Conservation (phyloP, 108 stramenopile species). For the Fistulifera solaris region DNA sequence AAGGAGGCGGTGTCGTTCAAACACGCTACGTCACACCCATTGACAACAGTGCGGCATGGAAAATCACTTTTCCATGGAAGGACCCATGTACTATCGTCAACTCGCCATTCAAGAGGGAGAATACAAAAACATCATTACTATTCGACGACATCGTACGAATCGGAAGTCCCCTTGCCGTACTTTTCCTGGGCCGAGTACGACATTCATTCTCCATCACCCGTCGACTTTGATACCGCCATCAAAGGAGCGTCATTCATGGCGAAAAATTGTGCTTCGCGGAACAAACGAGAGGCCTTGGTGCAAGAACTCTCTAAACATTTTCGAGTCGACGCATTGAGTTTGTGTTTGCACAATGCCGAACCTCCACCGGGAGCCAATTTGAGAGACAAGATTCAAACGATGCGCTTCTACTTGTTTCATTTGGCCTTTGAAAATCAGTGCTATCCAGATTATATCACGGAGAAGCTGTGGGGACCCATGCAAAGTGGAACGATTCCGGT, state of each 20-base stretch:
- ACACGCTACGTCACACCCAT: conserved; percentile 24
- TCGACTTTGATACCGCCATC: conserved; percentile 39
- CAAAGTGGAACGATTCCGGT: conserved; percentile 52
- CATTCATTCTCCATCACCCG: conserved; percentile 25
- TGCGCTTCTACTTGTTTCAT: conserved; percentile 47
- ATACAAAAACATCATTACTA: conserved; percentile 33
- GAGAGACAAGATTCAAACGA: conserved; percentile 28
- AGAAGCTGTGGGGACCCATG: conserved; percentile 63
- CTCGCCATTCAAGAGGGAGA: conserved; percentile 9
- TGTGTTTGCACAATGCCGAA: conserved; percentile 52
- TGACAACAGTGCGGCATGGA: conserved; percentile 14
- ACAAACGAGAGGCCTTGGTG: conserved; percentile 48
- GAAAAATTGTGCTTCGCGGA: conserved; percentile 41
- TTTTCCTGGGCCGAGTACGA: conserved; percentile 45
- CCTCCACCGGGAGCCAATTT: conserved; percentile 29
- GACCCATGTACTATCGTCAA: conserved; percentile 24
- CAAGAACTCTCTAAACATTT: conserved; percentile 18
- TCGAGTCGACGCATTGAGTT: conserved; percentile 46
- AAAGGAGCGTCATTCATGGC: conserved; percentile 62
- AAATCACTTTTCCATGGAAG: conserved; percentile 24
- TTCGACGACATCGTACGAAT: conserved; percentile 59
- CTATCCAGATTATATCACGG: conserved; percentile 55
- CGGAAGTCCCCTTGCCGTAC: conserved; percentile 55
- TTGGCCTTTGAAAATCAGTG: conserved; percentile 45
- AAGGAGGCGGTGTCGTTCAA: background rate